These are phyloP conservation scores for Beta vulgaris DNA, from an alignment of 148 eudicot genomes.

Conservation along the genomic window DNA sequence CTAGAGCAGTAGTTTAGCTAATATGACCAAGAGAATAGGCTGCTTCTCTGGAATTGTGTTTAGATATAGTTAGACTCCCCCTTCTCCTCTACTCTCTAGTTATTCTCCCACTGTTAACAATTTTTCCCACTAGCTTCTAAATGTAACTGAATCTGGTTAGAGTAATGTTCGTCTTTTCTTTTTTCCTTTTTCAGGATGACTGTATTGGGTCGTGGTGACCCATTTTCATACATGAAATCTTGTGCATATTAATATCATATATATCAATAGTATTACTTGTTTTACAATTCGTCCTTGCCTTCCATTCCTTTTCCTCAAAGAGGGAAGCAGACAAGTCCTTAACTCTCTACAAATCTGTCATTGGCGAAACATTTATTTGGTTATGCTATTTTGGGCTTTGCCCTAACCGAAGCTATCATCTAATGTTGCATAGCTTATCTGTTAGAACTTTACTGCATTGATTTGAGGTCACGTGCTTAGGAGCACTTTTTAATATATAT, in stretches of 20 bases:
- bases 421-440: too few relatives aligned
- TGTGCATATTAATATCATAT: conserved; percentile 6
- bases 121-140: conserved; percentile 12
- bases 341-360: too few relatives aligned
- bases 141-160: conserved; percentile 18
- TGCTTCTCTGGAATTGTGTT: conserved; percentile 14
- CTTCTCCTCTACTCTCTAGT: background rate
- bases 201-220: background rate
- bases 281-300: too few relatives aligned
- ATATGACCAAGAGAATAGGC: conserved; percentile 21
- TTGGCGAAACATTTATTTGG: too few relatives aligned
- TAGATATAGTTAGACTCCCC: conserved; percentile 27
- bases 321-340: too few relatives aligned
- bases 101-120: background rate
- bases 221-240: conserved; percentile 4
- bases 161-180: conserved; percentile 1
- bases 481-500: too few relatives aligned
- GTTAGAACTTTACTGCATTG: too few relatives aligned
- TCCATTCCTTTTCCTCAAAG: too few relatives aligned
- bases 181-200: conserved; percentile 9
- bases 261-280: background rate
- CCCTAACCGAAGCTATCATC: too few relatives aligned
- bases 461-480: too few relatives aligned
- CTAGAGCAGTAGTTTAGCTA: conserved; percentile 31
- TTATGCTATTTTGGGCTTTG: too few relatives aligned